phyloP scores from a whole-genome alignment of 2,329 filamentous ascomycete species.

The Xylariaceae sp. region DNA sequence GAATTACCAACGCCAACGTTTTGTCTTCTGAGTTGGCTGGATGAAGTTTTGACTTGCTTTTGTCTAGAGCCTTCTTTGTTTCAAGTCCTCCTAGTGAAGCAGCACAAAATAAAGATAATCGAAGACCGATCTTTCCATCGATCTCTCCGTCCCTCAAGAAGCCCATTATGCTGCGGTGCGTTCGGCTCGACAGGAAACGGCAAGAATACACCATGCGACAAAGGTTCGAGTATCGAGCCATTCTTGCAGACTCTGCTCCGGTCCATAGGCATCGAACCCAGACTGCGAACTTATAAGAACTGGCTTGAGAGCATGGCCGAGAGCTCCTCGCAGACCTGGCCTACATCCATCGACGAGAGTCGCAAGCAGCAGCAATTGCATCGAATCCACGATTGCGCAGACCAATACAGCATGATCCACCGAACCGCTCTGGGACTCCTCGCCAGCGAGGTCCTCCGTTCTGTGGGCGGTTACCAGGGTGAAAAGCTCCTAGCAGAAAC shows the following conservation, averaged over 20 bases:
- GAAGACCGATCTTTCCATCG: background rate
- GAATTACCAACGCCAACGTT: background rate
- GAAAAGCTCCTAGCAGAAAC: constrained; percentile 10
- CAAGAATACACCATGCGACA: background rate
- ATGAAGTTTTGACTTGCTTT: background rate
- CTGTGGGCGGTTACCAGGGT: constrained; percentile 14
- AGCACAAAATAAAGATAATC: background rate
- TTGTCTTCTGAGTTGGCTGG: background rate
- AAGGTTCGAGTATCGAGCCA: background rate
- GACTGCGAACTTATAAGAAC: background rate
- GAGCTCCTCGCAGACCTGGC: background rate
- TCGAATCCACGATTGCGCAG: background rate
- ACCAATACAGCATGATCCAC: constrained; percentile 11
- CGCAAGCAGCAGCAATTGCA: background rate
- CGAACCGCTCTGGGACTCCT: constrained; percentile 5
- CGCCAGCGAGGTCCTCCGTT: constrained; percentile 17
- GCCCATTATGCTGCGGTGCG: background rate
- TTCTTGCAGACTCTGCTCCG: background rate
- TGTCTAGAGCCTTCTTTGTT: background rate
- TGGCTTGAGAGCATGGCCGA: background rate
- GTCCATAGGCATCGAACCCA: background rate
- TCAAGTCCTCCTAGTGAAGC: background rate
- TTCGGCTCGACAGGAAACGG: background rate
- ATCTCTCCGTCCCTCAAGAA: background rate
- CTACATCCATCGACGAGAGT: background rate